Evolutionary conservation across 169 alveolate species (phyloP), one percentile per base, ranked within the genome.

Genomic region (Plasmodium fragile): DNA sequence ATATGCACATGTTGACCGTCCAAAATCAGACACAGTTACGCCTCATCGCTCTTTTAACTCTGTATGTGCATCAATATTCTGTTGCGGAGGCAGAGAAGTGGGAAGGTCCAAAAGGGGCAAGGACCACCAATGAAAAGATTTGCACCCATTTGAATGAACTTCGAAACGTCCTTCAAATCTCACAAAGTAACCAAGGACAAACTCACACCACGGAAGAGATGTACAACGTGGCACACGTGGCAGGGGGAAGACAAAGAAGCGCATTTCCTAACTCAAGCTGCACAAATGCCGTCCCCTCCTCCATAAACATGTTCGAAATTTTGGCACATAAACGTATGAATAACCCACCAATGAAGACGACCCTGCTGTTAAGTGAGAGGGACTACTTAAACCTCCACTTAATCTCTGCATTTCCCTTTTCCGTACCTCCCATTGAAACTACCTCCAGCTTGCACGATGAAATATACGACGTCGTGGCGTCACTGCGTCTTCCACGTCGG

Each of bases 21-120:
- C 65, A 89, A 36, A 79, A 69, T 45, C 81, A 89, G 72, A 78
- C 94, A 52, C 94, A 89, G 34, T 55, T 89, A 59, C 70, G 71
- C 41, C 71, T 89, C 79, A 89, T 89, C 2, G 49, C 82, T 1
- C 45, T 55, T 59, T 43, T 78, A 78, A 39, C 71, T 25, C 28
- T 89, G 8, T n/a, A 77, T 41, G 72, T 89, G 10, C 79, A 89
- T 77, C 43, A 55, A 13, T 71, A 83, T 72, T 22, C 30, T 32
- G 53, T 13, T 83, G 39, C 41, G 36, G 30, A 65, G 30, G 1
- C 1, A 8, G 41, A 65, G 2, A 22, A 65, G 36, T 65, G 75
- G 30, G 13, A 25, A 4, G 75, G 25, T 25, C 41, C 32, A 6
- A 28, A 22, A n/a, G 36, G 30, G 36, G 8, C 4, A n/a, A n/a